Conservation (phyloP, 1,284 basidiomycete species). For the Cryptococcus sp. region DNA sequence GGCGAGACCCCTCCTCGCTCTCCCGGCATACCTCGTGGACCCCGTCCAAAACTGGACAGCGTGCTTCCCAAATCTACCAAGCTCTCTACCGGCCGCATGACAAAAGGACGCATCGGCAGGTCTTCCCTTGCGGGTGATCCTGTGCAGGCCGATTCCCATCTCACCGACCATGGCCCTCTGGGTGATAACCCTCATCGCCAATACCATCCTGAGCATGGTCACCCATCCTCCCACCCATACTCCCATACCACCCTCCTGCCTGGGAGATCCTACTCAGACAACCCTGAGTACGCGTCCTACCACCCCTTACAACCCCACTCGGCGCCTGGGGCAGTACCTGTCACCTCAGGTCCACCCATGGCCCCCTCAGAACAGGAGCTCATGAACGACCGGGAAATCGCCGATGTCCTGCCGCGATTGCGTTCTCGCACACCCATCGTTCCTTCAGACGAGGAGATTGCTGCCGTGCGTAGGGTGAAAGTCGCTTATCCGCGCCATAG, state of each 20-base stretch:
- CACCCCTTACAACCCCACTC: neutral
- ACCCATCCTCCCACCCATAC: neutral
- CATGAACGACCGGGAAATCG: neutral
- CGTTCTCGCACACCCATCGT: neutral
- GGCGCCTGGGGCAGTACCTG: neutral
- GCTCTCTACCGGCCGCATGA: neutral
- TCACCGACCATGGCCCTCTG: neutral
- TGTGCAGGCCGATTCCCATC: neutral
- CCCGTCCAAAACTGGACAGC: neutral
- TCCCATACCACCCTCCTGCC: neutral
- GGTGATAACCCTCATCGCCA: neutral
- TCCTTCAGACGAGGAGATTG: neutral
- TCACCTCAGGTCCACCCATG: neutral
- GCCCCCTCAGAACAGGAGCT: neutral
- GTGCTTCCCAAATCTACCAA: neutral
- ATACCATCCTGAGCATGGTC: too few relatives aligned
- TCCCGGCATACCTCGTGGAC: too few relatives aligned
- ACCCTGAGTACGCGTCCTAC: too few relatives aligned
- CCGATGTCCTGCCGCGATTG: neutral
- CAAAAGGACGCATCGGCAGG: neutral
- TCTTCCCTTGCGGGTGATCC: neutral
- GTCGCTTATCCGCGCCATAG: neutral
- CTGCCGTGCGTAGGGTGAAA: neutral
- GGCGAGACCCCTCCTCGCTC: neutral
- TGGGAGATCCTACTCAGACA: neutral